Percentiles rank a stretch among this genome's conserved stretches.
phyloP scores from a whole-genome alignment of 768 basidiomycete genomes.

The Amanita fuliginea region DNA sequence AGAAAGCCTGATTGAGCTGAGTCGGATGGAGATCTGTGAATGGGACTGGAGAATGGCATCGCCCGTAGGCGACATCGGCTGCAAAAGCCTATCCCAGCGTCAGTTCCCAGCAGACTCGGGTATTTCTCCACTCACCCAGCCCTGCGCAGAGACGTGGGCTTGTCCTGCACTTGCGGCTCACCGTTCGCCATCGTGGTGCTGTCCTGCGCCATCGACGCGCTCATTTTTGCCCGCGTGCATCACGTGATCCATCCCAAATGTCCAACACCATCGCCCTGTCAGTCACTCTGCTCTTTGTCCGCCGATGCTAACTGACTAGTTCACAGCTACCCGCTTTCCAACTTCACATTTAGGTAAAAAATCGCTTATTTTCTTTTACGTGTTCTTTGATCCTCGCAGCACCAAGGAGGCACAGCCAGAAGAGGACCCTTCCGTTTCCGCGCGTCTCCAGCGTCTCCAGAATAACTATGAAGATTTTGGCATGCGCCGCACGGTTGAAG shows the following conservation, averaged over 20 bases:
- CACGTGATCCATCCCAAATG: constrained; percentile 16
- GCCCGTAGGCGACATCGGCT: constrained; percentile 16
- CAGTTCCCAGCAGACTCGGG: too few species aligned
- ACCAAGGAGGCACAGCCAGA: constrained; percentile 96
- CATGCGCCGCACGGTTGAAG: constrained; percentile 93
- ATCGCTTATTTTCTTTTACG: too few species aligned
- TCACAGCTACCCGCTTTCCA: constrained; percentile 70
- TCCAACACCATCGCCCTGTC: constrained; percentile 44
- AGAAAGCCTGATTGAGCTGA: constrained; percentile 57
- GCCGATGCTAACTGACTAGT: constrained; percentile 2
- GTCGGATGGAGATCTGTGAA: constrained; percentile 54
- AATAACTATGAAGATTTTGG: constrained; percentile 97
- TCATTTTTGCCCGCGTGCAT: not conserved
- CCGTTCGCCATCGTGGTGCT: not conserved
- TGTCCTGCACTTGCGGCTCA: not conserved
- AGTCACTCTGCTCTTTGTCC: constrained; percentile 9
- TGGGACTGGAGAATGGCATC: constrained; percentile 24
- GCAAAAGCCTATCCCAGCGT: constrained; percentile 25
- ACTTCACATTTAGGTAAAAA: constrained; percentile 80
- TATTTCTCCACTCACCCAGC: not conserved
- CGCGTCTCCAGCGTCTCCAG: constrained; percentile 86
- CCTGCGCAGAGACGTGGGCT: not conserved
- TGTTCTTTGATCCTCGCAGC: constrained; percentile 17
- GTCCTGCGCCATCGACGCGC: not conserved
- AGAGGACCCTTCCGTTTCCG: constrained; percentile 93